Evolutionary conservation across 75 land plant genomes (phyloP).

Genomic region (Pinus tabuliformis): DNA sequence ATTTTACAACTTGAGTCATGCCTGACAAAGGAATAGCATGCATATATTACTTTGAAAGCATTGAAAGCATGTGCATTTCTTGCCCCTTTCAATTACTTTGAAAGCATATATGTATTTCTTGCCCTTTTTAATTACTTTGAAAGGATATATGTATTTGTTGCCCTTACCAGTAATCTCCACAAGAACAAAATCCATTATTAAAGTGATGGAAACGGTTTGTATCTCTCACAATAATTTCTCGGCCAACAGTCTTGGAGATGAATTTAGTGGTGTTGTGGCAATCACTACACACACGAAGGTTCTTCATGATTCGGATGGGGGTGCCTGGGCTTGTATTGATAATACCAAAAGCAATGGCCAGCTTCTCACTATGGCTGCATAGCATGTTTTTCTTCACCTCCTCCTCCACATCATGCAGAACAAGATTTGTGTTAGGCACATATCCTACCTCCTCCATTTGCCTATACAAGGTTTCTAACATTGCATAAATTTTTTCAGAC

Average conservation of each 20-base stretch:
- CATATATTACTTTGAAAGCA: no score
- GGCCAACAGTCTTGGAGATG: conserved; percentile 4
- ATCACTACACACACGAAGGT: conserved; percentile 11
- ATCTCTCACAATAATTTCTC: conserved; percentile 13
- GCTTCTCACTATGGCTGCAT: conserved; percentile 6
- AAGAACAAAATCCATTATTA: conserved; percentile 7
- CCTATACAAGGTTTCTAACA: background rate
- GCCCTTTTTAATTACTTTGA: no score
- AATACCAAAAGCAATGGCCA: conserved; percentile 13
- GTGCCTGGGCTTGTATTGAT: background rate
- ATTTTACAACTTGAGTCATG: no score
- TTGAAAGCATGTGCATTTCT: no score
- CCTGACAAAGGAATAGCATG: no score
- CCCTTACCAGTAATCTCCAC: conserved; percentile 9
- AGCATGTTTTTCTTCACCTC: conserved; percentile 6
- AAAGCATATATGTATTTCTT: no score
- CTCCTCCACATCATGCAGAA: conserved; percentile 7
- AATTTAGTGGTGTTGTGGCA: conserved; percentile 7
- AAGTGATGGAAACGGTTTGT: conserved; percentile 5
- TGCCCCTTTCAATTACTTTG: no score
- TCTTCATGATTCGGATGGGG: conserved; percentile 8
- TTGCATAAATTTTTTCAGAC: background rate
- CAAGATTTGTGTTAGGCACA: conserved; percentile 1
- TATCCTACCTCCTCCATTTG: background rate
- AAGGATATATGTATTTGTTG: no score